Evolutionary conservation across 2,329 filamentous ascomycete genomes (phyloP), one percentile per base, ranked within the genome.

Genomic region (Erysiphe pulchra): DNA sequence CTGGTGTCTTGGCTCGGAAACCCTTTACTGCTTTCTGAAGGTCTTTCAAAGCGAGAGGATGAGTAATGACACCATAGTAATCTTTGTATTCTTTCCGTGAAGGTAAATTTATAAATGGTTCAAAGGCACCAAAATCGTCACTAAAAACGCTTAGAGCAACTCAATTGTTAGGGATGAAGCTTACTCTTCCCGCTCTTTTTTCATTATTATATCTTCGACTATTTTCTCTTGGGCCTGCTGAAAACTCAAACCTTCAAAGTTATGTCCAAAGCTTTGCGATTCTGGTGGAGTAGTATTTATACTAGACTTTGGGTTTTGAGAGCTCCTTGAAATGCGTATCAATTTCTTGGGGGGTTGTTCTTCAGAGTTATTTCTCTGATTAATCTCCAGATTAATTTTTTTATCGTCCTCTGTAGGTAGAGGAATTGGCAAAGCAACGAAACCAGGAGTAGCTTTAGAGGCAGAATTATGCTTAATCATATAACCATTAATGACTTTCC

Each of bases 381-480:
- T 56, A 6, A 56, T 55, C 20, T 61, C 57, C 13, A 50, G 57
- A 46, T 60, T 58, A 8, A 51, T 54, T 45, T 55, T 56, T 37
- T 48, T 50, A 46, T 32, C 53, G 40, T 60, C 56, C 6, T 63
- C 61, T 28, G 12, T 30, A 6, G 48, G 48, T 86, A 66, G 0
- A 17, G 83, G 80, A 1, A 82, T 84, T 6, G 83, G 71, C 41
- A 79, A 67, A 5, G 80, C 78, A 49, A 72, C 69, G 56, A 92
- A 90, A 42, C 64, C 65, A 20, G 70, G 68, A 65, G 51, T 72
- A 17, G 47, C 63, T 50, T 74, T 72, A 60, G 92, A 92, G 14
- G 81, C 82, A 13, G 85, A 84, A 54, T 93, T 92, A 53, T 78
- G 71, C 59, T 80, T 80, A 47, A 77, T 78, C 84, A 92, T 92